phyloP scores from a whole-genome alignment of 2,329 filamentous ascomycete species.

The Dactylellina parvicollis region DNA sequence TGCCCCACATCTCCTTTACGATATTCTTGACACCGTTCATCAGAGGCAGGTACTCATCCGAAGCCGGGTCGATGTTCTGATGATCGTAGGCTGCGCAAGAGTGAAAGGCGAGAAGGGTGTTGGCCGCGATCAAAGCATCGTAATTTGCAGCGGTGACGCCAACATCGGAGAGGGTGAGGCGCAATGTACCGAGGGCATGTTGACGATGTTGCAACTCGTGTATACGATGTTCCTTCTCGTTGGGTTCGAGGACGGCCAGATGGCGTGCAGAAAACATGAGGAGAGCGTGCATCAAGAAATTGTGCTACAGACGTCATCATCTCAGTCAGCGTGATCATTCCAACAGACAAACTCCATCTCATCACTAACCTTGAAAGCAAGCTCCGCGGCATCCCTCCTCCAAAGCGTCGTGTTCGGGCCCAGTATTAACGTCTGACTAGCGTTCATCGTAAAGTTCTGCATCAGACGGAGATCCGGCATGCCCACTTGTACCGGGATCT shows the following conservation, averaged over 20 bases:
- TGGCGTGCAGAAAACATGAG: constrained; percentile 52
- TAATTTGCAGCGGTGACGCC: constrained; percentile 48
- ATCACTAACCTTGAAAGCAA: constrained; percentile 48
- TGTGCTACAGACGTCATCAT: constrained; percentile 22
- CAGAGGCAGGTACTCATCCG: constrained; percentile 42
- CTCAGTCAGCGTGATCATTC: neutral
- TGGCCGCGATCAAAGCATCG: constrained; percentile 47
- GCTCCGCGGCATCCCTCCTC: constrained; percentile 45
- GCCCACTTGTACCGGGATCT: constrained; percentile 50
- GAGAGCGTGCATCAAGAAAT: constrained; percentile 48
- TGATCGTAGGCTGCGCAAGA: constrained; percentile 43
- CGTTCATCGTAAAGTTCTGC: constrained; percentile 52
- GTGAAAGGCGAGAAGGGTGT: constrained; percentile 45
- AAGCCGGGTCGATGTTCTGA: constrained; percentile 22
- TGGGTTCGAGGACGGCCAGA: constrained; percentile 36
- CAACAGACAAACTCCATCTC: neutral
- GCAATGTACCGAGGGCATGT: constrained; percentile 39
- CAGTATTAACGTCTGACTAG: constrained; percentile 48
- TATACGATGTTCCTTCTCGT: constrained; percentile 40
- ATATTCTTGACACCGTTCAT: constrained; percentile 53
- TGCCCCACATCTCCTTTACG: constrained; percentile 52
- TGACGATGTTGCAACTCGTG: constrained; percentile 51
- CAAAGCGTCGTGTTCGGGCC: constrained; percentile 46
- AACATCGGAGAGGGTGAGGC: constrained; percentile 47
- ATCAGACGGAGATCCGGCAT: constrained; percentile 50